phyloP scores from a whole-genome alignment of 805 yeast species.

The Wickerhamomyces hampshirensis region DNA sequence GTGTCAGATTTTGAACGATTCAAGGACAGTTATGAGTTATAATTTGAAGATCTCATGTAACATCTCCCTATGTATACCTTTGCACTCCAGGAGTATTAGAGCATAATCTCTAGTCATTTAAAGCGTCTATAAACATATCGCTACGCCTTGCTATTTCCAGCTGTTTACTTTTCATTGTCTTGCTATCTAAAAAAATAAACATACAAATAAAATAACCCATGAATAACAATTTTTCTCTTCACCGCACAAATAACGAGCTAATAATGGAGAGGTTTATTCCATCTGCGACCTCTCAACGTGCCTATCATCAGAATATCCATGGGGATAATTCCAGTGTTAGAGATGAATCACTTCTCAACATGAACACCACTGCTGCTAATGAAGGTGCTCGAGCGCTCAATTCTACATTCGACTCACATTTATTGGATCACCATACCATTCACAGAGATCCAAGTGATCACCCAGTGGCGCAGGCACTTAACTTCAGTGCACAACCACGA shows the following conservation, averaged over 20 bases:
- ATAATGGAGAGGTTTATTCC: slow-evolving; percentile 38
- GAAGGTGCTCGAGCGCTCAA: slow-evolving; percentile 13
- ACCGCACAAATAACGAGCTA: slow-evolving; percentile 9
- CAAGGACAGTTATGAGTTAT: too few species aligned
- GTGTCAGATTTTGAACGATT: too few species aligned
- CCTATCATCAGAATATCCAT: slow-evolving; percentile 13
- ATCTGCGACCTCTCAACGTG: slow-evolving; percentile 25
- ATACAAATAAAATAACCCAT: too few species aligned
- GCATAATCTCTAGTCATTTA: too few species aligned
- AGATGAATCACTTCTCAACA: slow-evolving; percentile 15
- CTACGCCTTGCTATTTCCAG: too few species aligned
- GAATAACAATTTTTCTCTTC: too few species aligned
- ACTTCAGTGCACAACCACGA: slow-evolving; percentile 35
- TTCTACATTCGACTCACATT: background rate
- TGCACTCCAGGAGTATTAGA: too few species aligned
- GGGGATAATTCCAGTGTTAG: slow-evolving; percentile 6
- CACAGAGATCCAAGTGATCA: slow-evolving; percentile 12
- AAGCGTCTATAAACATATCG: too few species aligned
- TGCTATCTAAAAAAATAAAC: too few species aligned
- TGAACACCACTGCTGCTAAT: slow-evolving; percentile 10
- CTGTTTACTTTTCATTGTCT: too few species aligned
- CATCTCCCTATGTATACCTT: too few species aligned
- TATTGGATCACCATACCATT: slow-evolving; percentile 1
- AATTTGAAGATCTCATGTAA: too few species aligned
- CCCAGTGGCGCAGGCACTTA: slow-evolving; percentile 47